These are phyloP conservation scores for Clavaria fumosa DNA, from an alignment of 768 basidiomycete genomes.

Conservation along the genomic window DNA sequence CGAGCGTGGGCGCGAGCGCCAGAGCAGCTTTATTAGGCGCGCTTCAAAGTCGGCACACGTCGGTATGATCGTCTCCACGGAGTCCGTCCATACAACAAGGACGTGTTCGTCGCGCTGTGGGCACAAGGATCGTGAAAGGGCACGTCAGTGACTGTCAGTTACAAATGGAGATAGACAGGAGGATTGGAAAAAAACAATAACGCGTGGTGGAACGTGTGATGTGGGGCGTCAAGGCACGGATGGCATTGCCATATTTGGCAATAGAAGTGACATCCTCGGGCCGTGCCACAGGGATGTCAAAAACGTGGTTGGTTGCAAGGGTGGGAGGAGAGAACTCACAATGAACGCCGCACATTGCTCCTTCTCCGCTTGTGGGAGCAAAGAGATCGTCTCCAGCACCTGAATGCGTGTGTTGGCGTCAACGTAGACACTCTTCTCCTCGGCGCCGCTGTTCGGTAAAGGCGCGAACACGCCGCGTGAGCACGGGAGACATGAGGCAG, in stretches of 20 bases:
- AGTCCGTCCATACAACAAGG: slow-evolving; percentile 74
- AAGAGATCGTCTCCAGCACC: slow-evolving; percentile 54
- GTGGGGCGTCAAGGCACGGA: too few relatives aligned
- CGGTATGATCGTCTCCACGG: slow-evolving; percentile 65
- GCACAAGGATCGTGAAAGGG: slow-evolving; percentile 8
- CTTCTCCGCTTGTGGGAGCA: slow-evolving; percentile 68
- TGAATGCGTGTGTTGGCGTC: slow-evolving; percentile 78
- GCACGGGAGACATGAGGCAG: too few relatives aligned
- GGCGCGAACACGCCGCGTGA: too few relatives aligned
- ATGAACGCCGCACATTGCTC: slow-evolving; percentile 86
- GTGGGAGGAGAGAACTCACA: slow-evolving; percentile 26
- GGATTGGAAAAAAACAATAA: too few relatives aligned
- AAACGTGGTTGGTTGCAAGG: not conserved
- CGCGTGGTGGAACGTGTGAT: too few relatives aligned
- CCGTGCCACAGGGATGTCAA: too few relatives aligned
- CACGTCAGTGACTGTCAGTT: not conserved
- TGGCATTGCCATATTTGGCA: too few relatives aligned
- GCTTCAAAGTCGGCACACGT: slow-evolving; percentile 59
- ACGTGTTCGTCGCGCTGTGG: slow-evolving; percentile 67
- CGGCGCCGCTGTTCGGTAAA: too few relatives aligned
- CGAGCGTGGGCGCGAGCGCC: slow-evolving; percentile 34
- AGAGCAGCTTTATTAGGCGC: slow-evolving; percentile 43
- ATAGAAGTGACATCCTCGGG: too few relatives aligned
- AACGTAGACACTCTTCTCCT: slow-evolving; percentile 45
- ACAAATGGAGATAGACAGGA: too few relatives aligned